These are phyloP conservation scores for Zopfia rhizophila DNA, from an alignment of 2,329 filamentous ascomycete species.

Conservation along the genomic window DNA sequence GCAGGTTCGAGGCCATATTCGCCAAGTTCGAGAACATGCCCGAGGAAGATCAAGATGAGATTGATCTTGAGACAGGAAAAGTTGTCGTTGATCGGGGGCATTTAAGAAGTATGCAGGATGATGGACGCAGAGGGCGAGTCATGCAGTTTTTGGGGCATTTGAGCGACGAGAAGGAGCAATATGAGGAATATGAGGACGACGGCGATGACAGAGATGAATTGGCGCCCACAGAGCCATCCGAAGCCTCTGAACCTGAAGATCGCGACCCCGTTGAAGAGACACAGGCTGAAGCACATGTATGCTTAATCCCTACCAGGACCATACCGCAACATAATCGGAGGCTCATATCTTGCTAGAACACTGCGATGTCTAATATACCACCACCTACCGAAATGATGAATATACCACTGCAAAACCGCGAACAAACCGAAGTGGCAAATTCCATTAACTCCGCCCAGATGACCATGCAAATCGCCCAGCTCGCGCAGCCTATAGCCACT, in stretches of 20 bases:
- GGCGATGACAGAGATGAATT: conserved; percentile 41
- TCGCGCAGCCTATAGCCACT: neutral
- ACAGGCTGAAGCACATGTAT: conserved; percentile 1
- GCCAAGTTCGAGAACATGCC: conserved; percentile 89
- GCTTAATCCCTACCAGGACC: neutral
- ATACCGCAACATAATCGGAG: too few relatives aligned
- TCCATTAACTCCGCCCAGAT: neutral
- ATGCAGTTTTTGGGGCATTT: conserved; percentile 35
- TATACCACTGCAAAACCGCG: neutral
- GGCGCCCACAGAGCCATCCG: conserved; percentile 32
- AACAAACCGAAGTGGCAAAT: neutral
- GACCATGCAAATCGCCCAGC: neutral
- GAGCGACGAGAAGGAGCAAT: conserved; percentile 47
- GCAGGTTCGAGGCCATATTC: conserved; percentile 88
- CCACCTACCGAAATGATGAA: conserved; percentile 2
- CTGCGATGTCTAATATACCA: conserved; percentile 12
- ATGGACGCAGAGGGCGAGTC: conserved; percentile 16
- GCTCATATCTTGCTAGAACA: too few relatives aligned
- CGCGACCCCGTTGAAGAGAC: neutral
- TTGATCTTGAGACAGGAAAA: conserved; percentile 82
- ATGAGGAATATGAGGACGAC: conserved; percentile 47
- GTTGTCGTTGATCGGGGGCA: conserved; percentile 95
- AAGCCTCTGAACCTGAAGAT: conserved; percentile 25
- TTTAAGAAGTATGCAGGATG: conserved; percentile 66
- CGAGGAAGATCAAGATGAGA: conserved; percentile 84